Conservation (phyloP, 805 yeast genomes). For the Yarrowia deformans region DNA sequence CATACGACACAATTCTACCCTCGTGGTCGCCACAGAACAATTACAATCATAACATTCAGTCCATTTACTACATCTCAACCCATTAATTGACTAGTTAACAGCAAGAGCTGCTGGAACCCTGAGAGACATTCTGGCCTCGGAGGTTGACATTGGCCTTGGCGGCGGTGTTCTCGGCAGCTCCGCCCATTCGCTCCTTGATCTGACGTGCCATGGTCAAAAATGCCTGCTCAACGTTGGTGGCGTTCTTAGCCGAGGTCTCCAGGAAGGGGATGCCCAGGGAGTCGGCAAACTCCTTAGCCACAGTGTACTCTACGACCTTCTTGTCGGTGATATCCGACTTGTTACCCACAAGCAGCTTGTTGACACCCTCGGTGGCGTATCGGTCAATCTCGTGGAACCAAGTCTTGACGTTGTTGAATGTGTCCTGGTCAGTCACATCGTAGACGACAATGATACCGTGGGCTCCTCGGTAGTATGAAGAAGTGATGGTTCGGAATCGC, state of each 20-base stretch:
- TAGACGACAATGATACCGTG: conserved; percentile 98
- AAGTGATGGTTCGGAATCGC: conserved; percentile 95
- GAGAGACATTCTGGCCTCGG: conserved; percentile 53
- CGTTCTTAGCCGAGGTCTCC: conserved; percentile 94
- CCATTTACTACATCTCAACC: conserved; percentile 37
- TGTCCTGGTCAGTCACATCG: conserved; percentile 91
- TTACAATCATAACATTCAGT: conserved; percentile 29
- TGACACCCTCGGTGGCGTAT: conserved; percentile 96
- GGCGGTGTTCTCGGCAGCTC: conserved; percentile 60
- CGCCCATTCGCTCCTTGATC: conserved; percentile 88
- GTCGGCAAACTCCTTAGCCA: conserved; percentile 97
- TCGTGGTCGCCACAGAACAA: neutral
- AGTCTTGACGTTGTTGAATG: conserved; percentile 92
- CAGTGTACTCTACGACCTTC: conserved; percentile 93
- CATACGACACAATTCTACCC: too few species aligned
- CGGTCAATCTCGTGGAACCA: conserved; percentile 99
- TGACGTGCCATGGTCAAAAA: conserved; percentile 98
- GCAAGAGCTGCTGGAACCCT: conserved; percentile 53
- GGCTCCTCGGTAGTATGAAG: conserved; percentile 97
- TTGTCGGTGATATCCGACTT: conserved; percentile 93
- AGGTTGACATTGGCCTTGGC: conserved; percentile 54
- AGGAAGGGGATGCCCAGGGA: conserved; percentile 91
- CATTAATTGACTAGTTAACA: conserved; percentile 48
- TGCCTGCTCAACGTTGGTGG: conserved; percentile 98
- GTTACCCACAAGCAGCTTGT: conserved; percentile 94